A percentile compares a stretch with the other conserved stretches of the same genome.
Evolutionary conservation across 2,329 filamentous ascomycete species (phyloP).

Genomic region (Periconia macrospinosa): DNA sequence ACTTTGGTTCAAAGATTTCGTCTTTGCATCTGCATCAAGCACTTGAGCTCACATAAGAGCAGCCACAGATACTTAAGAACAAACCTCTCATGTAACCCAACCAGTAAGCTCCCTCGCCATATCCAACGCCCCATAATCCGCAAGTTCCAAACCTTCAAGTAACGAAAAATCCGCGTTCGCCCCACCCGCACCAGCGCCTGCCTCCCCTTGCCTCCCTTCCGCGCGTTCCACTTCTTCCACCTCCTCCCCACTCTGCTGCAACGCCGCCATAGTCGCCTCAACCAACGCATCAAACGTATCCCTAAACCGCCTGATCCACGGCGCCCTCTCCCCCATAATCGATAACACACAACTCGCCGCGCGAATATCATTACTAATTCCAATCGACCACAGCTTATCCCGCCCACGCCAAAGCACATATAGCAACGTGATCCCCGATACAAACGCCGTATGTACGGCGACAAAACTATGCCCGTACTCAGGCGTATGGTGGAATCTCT

Average conservation of each 20-base stretch:
- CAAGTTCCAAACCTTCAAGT: no score
- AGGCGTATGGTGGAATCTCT: slow-evolving; percentile 45
- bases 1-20: no score
- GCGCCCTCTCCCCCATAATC: slow-evolving; percentile 53
- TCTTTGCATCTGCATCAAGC: no score
- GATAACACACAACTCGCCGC: slow-evolving; percentile 54
- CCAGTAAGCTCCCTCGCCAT: no score
- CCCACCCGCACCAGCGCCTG: no score
- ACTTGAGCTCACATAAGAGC: no score
- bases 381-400: slow-evolving; percentile 52
- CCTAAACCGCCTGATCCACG: slow-evolving; percentile 42
- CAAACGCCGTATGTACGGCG: slow-evolving; percentile 49
- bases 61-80: no score
- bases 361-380: slow-evolving; percentile 53
- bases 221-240: background rate
- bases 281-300: slow-evolving; percentile 15
- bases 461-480: slow-evolving; percentile 50
- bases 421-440: slow-evolving; percentile 46
- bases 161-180: no score
- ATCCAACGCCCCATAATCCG: no score
- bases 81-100: no score
- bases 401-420: slow-evolving; percentile 48
- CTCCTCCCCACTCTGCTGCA: slow-evolving; percentile 6
- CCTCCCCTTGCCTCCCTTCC: no score
- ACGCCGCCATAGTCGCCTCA: slow-evolving; percentile 13